Conservation (phyloP, 306 rosid genomes). For the Dalbergia cochinchinensis region DNA sequence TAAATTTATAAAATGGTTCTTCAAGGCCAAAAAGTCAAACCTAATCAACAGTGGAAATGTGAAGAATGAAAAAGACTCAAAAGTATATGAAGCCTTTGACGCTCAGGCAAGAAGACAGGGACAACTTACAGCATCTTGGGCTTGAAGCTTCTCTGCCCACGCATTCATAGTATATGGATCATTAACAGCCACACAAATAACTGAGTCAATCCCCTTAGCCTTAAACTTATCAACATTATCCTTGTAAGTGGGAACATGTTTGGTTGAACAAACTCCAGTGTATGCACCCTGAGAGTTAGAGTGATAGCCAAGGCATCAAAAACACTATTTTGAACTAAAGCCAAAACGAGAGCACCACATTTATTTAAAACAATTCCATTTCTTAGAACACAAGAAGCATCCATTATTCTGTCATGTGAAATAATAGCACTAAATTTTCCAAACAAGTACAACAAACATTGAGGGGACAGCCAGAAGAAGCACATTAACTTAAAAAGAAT, state of each 20-base stretch:
- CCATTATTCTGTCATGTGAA: not conserved
- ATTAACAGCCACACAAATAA: slow-evolving; percentile 85
- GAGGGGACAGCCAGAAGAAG: not conserved
- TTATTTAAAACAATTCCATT: slow-evolving; percentile 36
- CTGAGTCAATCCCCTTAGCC: slow-evolving; percentile 83
- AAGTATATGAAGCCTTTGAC: slow-evolving; percentile 9
- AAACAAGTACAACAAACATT: slow-evolving; percentile 24
- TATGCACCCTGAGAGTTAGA: slow-evolving; percentile 79
- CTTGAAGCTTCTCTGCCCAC: slow-evolving; percentile 91
- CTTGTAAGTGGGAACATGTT: slow-evolving; percentile 92
- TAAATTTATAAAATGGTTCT: not conserved
- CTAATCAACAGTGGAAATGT: slow-evolving; percentile 3
- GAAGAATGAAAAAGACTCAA: not conserved
- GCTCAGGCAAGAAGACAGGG: slow-evolving; percentile 7
- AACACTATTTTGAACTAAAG: slow-evolving; percentile 20
- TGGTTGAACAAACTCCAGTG: slow-evolving; percentile 89
- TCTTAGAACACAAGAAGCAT: slow-evolving; percentile 2
- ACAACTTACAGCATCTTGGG: slow-evolving; percentile 76
- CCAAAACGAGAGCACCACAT: not conserved
- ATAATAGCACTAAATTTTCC: not conserved
- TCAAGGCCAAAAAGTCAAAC: slow-evolving; percentile 10
- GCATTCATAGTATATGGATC: slow-evolving; percentile 84
- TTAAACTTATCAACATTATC: slow-evolving; percentile 75
- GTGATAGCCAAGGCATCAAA: slow-evolving; percentile 22
- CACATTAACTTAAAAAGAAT: not conserved